Percentiles rank a stretch among this genome's conserved stretches.
Evolutionary conservation across 2,329 filamentous ascomycete species (phyloP).

Genomic region (Stachybotrys echinatus): DNA sequence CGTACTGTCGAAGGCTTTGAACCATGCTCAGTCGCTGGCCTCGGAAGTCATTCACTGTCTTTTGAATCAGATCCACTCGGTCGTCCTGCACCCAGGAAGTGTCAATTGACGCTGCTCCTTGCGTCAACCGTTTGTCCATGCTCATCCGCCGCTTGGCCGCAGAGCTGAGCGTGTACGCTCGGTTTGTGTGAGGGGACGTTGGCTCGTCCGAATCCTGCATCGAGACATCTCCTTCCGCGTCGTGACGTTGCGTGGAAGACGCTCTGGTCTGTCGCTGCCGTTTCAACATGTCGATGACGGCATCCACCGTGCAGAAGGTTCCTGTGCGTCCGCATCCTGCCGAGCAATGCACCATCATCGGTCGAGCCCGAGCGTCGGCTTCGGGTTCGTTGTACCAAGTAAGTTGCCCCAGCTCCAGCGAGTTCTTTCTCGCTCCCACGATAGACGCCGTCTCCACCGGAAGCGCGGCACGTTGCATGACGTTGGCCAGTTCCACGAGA

Average conservation of each 20-base stretch:
- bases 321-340: conserved; percentile 94
- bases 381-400: conserved; percentile 58
- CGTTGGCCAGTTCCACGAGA: conserved; percentile 82
- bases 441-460: conserved; percentile 39
- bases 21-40: conserved; percentile 92
- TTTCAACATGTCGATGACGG: conserved; percentile 93
- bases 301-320: conserved; percentile 94
- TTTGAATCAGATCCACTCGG: conserved; percentile 72
- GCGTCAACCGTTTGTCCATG: conserved; percentile 7
- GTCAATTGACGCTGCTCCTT: conserved; percentile 26
- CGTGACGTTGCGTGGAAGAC: conserved; percentile 10
- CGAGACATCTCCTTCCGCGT: conserved; percentile 38
- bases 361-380: conserved; percentile 46
- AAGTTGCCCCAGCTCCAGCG: conserved; percentile 25
- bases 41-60: conserved; percentile 87
- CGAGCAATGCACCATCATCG: conserved; percentile 90
- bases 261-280: conserved; percentile 55
- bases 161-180: conserved; percentile 15
- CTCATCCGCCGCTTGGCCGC: conserved; percentile 10
- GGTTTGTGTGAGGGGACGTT: conserved; percentile 20
- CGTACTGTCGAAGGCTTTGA: conserved; percentile 87
- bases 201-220: conserved; percentile 32
- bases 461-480: conserved; percentile 57
- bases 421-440: conserved; percentile 20
- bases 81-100: conserved; percentile 65